Base-by-base conservation (phyloP, 352 stramenopile species). In the Phytophthora pluvialis region DNA sequence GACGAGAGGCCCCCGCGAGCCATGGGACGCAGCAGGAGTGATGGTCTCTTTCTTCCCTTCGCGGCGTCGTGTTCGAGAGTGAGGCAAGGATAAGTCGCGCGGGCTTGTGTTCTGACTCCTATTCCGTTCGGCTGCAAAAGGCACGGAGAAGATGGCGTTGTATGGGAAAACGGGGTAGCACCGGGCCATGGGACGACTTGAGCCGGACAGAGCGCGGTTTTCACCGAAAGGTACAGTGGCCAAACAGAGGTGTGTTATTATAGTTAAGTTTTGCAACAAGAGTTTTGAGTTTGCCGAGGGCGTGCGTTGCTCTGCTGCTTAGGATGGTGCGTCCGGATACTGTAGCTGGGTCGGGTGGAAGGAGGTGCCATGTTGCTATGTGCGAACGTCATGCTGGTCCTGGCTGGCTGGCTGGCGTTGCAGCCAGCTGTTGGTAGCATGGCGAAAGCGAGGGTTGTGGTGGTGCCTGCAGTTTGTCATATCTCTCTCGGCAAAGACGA, bases 41-140 rank as follows among this genome's bases (percentile, higher is more conserved):
- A 66, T 50, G 47, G 39, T 60, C 48, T 28, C n/a, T 33, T 52
- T 28, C n/a, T 33, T 52, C 40, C 5, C 38, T 60, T 67, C 49
- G 63, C 43, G 45, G 49, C 45, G 67, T 68, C 48, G 64, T 64
- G 29, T 67, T 73, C 13, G 39, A 59, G 47, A 73, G 67, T 74
- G 62, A 67, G 31, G 52, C n/a, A 33, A 48, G 33, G 31, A 7
- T 9, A 32, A 31, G 29, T 4, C 10, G 47, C 36, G 38, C 51
- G 53, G 21, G 46, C 43, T 45, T 6, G 15, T 48, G 55, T 21
- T 49, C 60, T 67, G 60, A 67, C 60, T 69, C 56, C 62, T 31
- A 59, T 53, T 21, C 47, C 39, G 54, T 52, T 36, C 53, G 45
- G 38, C 31, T 36, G 4, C 1, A 50, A 65, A 28, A 60, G 47